phyloP scores from a whole-genome alignment of 2,329 filamentous ascomycete species.

The Trichoderma afroharzianum region DNA sequence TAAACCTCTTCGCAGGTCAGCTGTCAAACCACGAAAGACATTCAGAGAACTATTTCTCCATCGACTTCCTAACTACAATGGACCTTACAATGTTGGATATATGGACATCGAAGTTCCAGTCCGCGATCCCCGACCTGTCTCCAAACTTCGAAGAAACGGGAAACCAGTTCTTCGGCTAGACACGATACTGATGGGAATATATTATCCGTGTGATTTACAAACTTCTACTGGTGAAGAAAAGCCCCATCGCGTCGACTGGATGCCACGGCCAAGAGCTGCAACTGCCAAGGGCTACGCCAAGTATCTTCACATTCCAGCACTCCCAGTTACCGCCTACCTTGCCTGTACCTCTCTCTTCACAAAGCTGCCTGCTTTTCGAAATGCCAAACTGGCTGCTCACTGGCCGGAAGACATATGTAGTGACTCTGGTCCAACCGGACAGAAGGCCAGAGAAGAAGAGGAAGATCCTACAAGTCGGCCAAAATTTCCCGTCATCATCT shows the following conservation, averaged over 20 bases:
- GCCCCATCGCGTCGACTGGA: slow-evolving; percentile 57
- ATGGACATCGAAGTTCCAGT: slow-evolving; percentile 64
- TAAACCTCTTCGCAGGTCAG: slow-evolving; percentile 18
- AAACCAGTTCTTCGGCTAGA: slow-evolving; percentile 41
- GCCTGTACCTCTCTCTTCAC: slow-evolving; percentile 59
- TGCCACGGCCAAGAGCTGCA: slow-evolving; percentile 53
- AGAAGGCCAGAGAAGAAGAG: slow-evolving; percentile 25
- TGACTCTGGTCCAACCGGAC: slow-evolving; percentile 33
- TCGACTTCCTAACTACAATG: slow-evolving; percentile 57
- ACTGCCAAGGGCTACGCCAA: slow-evolving; percentile 60
- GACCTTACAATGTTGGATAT: slow-evolving; percentile 65
- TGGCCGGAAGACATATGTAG: slow-evolving; percentile 44
- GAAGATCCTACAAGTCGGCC: slow-evolving; percentile 31
- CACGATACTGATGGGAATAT: slow-evolving; percentile 62
- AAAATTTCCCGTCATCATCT: slow-evolving; percentile 59
- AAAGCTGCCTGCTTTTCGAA: slow-evolving; percentile 61
- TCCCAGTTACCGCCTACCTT: slow-evolving; percentile 50
- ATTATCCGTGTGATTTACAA: slow-evolving; percentile 55
- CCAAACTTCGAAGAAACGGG: slow-evolving; percentile 37
- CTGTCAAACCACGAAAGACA: slow-evolving; percentile 29
- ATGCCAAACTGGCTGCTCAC: slow-evolving; percentile 53
- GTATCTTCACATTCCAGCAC: slow-evolving; percentile 51
- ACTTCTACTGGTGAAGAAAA: slow-evolving; percentile 32
- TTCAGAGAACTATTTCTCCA: slow-evolving; percentile 40
- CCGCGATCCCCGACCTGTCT: slow-evolving; percentile 38